Evolutionary conservation across 768 basidiomycete genomes (phyloP), one percentile per base, ranked within the genome.

Genomic region (Russula emetica): DNA sequence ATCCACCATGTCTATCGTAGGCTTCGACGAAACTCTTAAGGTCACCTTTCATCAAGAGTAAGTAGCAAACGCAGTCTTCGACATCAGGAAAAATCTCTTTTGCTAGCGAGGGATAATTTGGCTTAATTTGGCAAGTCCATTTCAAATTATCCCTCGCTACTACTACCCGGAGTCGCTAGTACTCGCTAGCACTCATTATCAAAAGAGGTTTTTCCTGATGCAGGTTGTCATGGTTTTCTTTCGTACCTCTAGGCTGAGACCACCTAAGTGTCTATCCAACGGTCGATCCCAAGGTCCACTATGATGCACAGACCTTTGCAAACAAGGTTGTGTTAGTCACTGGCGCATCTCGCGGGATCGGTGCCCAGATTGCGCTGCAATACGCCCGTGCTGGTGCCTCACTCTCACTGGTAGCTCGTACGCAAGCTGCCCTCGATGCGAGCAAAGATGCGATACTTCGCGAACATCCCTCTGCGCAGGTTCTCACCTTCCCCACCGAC

Each of bases 291-390:
- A 26, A 24, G 30, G 28, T 38, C 9, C 61, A 63, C 8, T 66
- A 53, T 28, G 58, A 53, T 3, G 57, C 38, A 10, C 55, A 60
- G 54, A 63, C 62, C 7, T 63, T 53, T 24, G 55, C 58, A 57
- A 55, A 58, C 3, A 66, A 66, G 44, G 64, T 66, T 0, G 70
- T 69, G 9, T 22, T 71, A 38, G 62, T 72, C 63, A 72, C 70
- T 7, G 71, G 71, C 40, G 62, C 66, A 10, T 64, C 60, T 10
- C 64, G 64, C 14, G 71, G 70, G 26, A 70, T 71, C 5, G 70
- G 71, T 7, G 40, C 60, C 32, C 69, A 61, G n/a, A 63, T 60
- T 14, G 68, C 68, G 4, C 44, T 61, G 22, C 40, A 58, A 20
- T 71, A 66, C 14, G 69, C 66, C 2, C 54, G 55, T 5, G 64